Base-by-base conservation (phyloP, 495 filamentous ascomycete species). In the Lasiosphaeriaceae sp. region DNA sequence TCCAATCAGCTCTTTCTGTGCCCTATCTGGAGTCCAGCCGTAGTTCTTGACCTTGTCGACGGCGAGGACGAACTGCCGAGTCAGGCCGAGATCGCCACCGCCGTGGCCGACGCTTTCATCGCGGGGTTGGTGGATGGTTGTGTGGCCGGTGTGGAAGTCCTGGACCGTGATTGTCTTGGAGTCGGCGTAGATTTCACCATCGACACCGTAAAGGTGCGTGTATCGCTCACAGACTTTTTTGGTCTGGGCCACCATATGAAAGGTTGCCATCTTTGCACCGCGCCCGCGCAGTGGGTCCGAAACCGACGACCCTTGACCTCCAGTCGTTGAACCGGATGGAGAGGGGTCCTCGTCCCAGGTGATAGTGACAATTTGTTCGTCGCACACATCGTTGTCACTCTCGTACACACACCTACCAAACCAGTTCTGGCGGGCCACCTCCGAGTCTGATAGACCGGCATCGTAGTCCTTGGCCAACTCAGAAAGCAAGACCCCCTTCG, bases 321-420 rank as follows among this genome's bases (percentile, higher is more conserved):
- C 39, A 43, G 4, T 12, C 39, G 5, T 17, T 12, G 39, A 9
- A n/a, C 52, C 20, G 79, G 45, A 14, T 43, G 39, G 8, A n/a
- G 12, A 2, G 0, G 76, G 76, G 54, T 88, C 84, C 21, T 88
- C 85, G 37, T 91, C 85, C 92, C 94, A 97, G 2, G 79, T 82
- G 21, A 97, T 82, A 0, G 86, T 92, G 9, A 97, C 94, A 24
- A 86, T 74, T 68, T 97, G 93, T 64, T 96, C 90, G 67, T 98
- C 94, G 66, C 86, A 90, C 21, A 92, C 94, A 64, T 91, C 84
- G 65, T 97, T 98, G 68, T 92, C 90, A 16, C 85, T 78, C 68
- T 96, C 94, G 71, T 86, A 98, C 9, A 98, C 94, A 67, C 95
- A 98, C 29, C 92, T 84, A 1, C 94, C 94, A 63, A 90, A 97